Base-by-base conservation (phyloP, 805 yeast species). In the Metschnikowia borealis region DNA sequence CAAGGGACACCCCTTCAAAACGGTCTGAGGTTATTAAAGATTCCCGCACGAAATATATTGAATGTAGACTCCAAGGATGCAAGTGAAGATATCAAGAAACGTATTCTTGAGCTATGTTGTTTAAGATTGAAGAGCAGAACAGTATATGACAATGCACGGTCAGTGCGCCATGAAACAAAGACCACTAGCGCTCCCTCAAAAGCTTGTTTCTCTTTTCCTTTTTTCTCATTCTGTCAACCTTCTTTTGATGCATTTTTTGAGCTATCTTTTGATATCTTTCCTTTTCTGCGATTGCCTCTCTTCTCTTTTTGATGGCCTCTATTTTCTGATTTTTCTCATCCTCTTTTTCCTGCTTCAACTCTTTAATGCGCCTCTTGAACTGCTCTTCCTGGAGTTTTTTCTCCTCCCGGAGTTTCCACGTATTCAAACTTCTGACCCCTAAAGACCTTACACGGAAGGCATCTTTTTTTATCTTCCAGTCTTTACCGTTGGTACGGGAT, bases 201-300 rank as follows among this genome's bases (percentile, higher is more conserved):
- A 90, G 74, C 73, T 92, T 92, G 74, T 91, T 92, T 72, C 98
- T 84, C 85, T 92, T 92, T 66, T 92, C 99, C 64, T 86, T 84
- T 74, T 86, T 84, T 72, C 87, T 84, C 71, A 92, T 66, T 70
- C 99, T 81, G 56, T 90, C 98, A 38, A 90, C 87, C 74, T 83
- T 87, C 83, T 90, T 91, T 39, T 86, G 86, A 65, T 89, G 92
- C 96, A 92, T 88, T 69, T 86, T 89, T 50, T 81, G 78, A 11
- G 96, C 94, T 64, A 92, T 66, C 63, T 75, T 76, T 62, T 87
- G 96, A 63, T 84, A 88, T 61, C 99, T 81, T 66, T 92, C 97
- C 68, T 82, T 82, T 68, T 92, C 99, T 51, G 80, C 97, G 74
- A 85, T 86, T 66, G 82, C 80, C 59, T 84, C 90, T 63, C 86